These are phyloP conservation scores for Epithemia pelagica DNA, from an alignment of 108 stramenopile genomes.

Conservation along the genomic window DNA sequence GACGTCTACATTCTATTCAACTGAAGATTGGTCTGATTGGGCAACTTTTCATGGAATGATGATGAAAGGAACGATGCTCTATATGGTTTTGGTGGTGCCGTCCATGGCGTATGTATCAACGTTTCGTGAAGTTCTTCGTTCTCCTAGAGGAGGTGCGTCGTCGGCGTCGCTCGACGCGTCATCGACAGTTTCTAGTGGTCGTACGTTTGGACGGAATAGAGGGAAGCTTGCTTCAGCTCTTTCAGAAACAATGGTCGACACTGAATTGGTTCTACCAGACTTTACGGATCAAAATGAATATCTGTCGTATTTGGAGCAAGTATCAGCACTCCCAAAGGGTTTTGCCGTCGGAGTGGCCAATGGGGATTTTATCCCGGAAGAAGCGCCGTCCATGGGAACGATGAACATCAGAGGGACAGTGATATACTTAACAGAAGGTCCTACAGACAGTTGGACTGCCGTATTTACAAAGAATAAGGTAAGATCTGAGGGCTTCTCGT, in stretches of 20 bases:
- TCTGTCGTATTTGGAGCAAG: slow-evolving; percentile 46
- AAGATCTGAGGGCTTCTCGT: slow-evolving; percentile 17
- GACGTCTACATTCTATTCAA: too few species aligned
- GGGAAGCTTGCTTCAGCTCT: not conserved
- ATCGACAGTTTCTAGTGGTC: too few species aligned
- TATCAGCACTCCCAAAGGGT: slow-evolving; percentile 59
- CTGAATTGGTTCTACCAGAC: slow-evolving; percentile 50
- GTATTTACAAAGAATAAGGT: slow-evolving; percentile 82
- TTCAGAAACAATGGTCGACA: slow-evolving; percentile 16
- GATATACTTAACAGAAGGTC: slow-evolving; percentile 76
- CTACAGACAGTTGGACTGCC: slow-evolving; percentile 83
- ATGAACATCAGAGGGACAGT: slow-evolving; percentile 74
- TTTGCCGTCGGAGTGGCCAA: slow-evolving; percentile 75
- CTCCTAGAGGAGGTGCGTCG: too few species aligned
- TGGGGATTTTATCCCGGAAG: slow-evolving; percentile 71
- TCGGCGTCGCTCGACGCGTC: not conserved
- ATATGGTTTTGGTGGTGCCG: not conserved
- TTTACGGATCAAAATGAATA: slow-evolving; percentile 62
- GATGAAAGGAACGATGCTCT: too few species aligned
- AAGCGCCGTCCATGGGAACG: slow-evolving; percentile 73
- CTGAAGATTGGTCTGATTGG: too few species aligned
- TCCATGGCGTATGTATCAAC: not conserved
- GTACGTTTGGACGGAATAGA: not conserved
- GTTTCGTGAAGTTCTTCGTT: not conserved
- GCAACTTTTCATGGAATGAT: too few species aligned